phyloP scores from a whole-genome alignment of 2,329 filamentous ascomycete species.

The Fusarium nisikadoi region DNA sequence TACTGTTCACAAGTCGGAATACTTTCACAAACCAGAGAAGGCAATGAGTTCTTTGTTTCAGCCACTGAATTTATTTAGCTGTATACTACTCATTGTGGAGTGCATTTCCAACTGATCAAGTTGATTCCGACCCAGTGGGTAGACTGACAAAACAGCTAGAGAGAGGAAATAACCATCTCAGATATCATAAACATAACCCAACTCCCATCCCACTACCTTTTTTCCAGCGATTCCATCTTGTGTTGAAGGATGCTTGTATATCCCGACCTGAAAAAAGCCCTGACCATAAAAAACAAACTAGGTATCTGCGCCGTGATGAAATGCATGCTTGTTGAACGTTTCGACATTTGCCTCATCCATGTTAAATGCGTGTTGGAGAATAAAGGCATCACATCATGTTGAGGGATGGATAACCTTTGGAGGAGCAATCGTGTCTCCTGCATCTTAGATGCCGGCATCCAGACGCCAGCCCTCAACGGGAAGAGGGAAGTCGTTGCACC shows the following conservation, averaged over 20 bases:
- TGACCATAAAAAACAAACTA: slow-evolving; percentile 38
- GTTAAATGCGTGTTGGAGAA: slow-evolving; percentile 45
- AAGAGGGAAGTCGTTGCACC: slow-evolving; percentile 92
- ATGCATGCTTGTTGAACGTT: slow-evolving; percentile 49
- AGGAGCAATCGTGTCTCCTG: not conserved
- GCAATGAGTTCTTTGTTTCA: not conserved
- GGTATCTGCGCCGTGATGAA: slow-evolving; percentile 46
- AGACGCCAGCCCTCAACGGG: slow-evolving; percentile 80
- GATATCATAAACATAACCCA: slow-evolving; percentile 38
- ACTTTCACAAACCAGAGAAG: not conserved
- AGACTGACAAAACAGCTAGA: slow-evolving; percentile 3
- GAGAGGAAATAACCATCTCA: slow-evolving; percentile 31
- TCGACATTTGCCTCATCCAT: slow-evolving; percentile 48
- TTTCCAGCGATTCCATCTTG: slow-evolving; percentile 39
- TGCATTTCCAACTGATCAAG: not conserved
- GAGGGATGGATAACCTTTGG: slow-evolving; percentile 16
- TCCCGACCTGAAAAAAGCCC: slow-evolving; percentile 35
- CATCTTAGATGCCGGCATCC: slow-evolving; percentile 66
- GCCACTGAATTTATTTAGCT: slow-evolving; percentile 30
- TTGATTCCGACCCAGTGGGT: not conserved
- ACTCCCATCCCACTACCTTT: slow-evolving; percentile 45
- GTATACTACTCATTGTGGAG: not conserved
- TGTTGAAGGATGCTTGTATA: slow-evolving; percentile 44
- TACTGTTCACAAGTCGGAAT: not conserved
- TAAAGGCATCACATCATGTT: slow-evolving; percentile 22